These are phyloP conservation scores for Coniochaeta ligniaria DNA, from an alignment of 2,329 filamentous ascomycete species.

Conservation along the genomic window DNA sequence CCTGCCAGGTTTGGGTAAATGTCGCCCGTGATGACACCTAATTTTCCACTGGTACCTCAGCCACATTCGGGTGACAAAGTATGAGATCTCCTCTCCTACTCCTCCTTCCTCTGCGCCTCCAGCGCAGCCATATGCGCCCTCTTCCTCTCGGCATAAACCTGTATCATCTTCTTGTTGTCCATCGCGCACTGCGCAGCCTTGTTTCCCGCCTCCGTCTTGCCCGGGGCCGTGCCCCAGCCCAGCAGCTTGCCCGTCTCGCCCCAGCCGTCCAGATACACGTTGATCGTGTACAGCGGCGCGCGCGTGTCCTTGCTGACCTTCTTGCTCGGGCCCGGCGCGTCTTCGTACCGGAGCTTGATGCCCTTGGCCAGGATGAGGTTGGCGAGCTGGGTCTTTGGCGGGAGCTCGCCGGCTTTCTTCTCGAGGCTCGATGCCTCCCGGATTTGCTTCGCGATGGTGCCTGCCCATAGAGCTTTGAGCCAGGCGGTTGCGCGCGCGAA, in stretches of 20 bases:
- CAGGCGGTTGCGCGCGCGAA: conserved; percentile 56
- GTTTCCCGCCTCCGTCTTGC: conserved; percentile 62
- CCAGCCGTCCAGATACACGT: conserved; percentile 60
- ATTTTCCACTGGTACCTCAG: not conserved
- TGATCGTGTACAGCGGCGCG: conserved; percentile 54
- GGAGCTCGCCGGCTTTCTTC: conserved; percentile 10
- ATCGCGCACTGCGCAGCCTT: conserved; percentile 60
- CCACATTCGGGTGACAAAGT: no score
- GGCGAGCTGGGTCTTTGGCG: conserved; percentile 43
- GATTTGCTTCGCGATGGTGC: conserved; percentile 51
- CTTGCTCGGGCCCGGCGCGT: conserved; percentile 42
- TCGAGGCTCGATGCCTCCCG: conserved; percentile 26
- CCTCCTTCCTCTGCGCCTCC: conserved; percentile 8
- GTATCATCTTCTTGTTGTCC: conserved; percentile 58
- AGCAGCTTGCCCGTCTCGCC: conserved; percentile 57
- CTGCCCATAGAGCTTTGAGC: conserved; percentile 70
- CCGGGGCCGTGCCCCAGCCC: conserved; percentile 55
- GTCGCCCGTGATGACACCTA: not conserved
- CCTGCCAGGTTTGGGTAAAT: not conserved
- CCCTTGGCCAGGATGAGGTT: conserved; percentile 47
- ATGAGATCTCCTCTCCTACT: not conserved
- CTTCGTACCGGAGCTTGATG: conserved; percentile 54
- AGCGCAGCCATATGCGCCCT: conserved; percentile 28
- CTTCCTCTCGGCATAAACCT: conserved; percentile 40
- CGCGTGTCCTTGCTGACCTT: conserved; percentile 45